phyloP scores from a whole-genome alignment of 371 early-diverging fungal species.

The Dinochytrium kinnereticum region DNA sequence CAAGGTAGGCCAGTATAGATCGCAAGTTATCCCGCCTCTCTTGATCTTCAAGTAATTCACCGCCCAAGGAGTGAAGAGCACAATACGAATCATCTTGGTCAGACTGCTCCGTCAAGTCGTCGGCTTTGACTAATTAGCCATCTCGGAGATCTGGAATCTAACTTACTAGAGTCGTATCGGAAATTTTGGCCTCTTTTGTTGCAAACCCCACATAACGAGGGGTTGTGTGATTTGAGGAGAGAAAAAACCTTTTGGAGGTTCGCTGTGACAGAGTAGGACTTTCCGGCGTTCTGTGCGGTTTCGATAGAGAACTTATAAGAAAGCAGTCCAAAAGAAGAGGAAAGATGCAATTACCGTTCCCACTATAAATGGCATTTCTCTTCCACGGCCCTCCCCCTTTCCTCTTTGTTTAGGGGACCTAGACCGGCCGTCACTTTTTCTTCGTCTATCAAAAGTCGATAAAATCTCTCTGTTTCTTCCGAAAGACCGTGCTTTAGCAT shows the following conservation, averaged over 20 bases:
- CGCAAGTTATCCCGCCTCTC: slow-evolving; percentile 29
- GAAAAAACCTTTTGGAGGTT: slow-evolving; percentile 59
- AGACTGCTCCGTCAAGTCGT: too few relatives aligned
- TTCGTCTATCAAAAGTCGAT: not conserved
- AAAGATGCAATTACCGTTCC: slow-evolving; percentile 44
- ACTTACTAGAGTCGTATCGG: too few relatives aligned
- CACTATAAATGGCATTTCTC: slow-evolving; percentile 59
- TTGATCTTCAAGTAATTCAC: not conserved
- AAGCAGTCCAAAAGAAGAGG: not conserved
- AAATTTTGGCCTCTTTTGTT: slow-evolving; percentile 26
- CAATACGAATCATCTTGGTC: not conserved
- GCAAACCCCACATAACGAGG: slow-evolving; percentile 56
- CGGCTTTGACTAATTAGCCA: too few relatives aligned
- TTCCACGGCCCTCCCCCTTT: slow-evolving; percentile 11
- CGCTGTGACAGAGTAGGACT: slow-evolving; percentile 60
- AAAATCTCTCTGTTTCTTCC: too few relatives aligned
- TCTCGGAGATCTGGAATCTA: too few relatives aligned
- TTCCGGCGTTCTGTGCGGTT: slow-evolving; percentile 52
- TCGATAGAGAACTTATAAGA: too few relatives aligned
- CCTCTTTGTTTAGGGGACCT: not conserved
- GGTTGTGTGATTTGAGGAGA: slow-evolving; percentile 56
- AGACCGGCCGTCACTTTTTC: not conserved
- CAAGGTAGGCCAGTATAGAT: slow-evolving; percentile 39
- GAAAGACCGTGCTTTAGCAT: too few relatives aligned
- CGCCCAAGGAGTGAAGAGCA: not conserved